phyloP scores from a whole-genome alignment of 305 asterid genomes.

The Fraxinus xanthoxyloides region DNA sequence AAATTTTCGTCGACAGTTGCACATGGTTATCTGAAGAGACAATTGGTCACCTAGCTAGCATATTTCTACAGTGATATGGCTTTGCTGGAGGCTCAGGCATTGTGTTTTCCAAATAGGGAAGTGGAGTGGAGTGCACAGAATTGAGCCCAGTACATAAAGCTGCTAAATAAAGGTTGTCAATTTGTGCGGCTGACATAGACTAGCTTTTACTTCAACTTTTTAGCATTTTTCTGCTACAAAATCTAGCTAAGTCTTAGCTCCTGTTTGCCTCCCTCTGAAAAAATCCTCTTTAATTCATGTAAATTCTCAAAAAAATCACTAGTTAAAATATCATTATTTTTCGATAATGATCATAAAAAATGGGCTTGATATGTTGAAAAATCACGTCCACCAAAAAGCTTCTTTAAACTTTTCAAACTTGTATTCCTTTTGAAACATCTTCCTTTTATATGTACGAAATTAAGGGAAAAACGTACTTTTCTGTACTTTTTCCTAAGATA shows the following conservation, averaged over 20 bases:
- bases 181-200: background rate
- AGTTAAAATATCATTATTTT: too few species aligned
- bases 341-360: too few species aligned
- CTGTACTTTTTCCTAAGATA: background rate
- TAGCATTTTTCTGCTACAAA: background rate
- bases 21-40: too few species aligned
- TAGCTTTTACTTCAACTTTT: background rate
- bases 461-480: background rate
- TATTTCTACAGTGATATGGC: background rate
- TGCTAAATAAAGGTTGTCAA: constrained; percentile 4
- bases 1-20: too few species aligned
- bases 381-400: background rate
- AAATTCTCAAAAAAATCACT: too few species aligned
- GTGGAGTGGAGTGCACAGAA: background rate
- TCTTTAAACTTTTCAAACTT: constrained; percentile 16
- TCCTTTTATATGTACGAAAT: background rate
- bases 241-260: background rate
- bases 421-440: background rate
- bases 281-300: too few species aligned
- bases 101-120: background rate
- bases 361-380: background rate
- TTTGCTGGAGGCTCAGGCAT: background rate
- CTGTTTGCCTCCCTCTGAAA: too few species aligned
- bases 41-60: too few species aligned
- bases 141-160: background rate